phyloP scores from a whole-genome alignment of 2,329 filamentous ascomycete genomes.

The Sporothrix euskadiensis region DNA sequence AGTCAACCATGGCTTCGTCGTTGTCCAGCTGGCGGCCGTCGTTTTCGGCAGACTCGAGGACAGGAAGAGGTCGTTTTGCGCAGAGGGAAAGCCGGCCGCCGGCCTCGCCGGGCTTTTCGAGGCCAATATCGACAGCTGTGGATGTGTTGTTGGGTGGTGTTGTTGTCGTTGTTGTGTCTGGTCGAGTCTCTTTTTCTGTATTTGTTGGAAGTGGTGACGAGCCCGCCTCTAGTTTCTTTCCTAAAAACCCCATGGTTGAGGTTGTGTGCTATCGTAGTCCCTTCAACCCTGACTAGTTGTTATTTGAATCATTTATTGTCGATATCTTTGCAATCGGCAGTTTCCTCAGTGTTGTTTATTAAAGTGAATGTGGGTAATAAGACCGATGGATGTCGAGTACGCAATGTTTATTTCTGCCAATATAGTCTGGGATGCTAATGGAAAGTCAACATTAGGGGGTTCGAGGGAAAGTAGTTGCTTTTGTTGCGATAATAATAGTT shows the following conservation, averaged over 20 bases:
- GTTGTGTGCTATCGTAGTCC: neutral
- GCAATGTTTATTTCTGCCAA: too few species aligned
- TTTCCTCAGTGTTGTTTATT: too few species aligned
- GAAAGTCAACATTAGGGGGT: neutral
- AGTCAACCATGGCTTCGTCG: neutral
- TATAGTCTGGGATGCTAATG: neutral
- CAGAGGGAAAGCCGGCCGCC: neutral
- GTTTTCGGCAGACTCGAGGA: conserved; percentile 16
- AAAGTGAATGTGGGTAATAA: too few species aligned
- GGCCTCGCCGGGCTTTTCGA: neutral
- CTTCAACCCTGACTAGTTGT: neutral
- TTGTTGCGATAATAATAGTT: neutral
- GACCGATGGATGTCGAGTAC: too few species aligned
- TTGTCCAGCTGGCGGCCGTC: conserved; percentile 23
- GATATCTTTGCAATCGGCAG: neutral
- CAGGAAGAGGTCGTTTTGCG: conserved; percentile 4
- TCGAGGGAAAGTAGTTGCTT: neutral
- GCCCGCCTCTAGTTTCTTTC: neutral
- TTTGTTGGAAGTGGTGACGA: neutral
- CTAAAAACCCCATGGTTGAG: neutral
- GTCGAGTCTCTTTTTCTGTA: neutral
- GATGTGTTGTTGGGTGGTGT: neutral
- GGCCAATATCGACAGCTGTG: neutral
- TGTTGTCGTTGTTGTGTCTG: neutral
- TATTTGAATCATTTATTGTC: neutral